Conservation (phyloP, 148 eudicot genomes). For the Silene latifolia region DNA sequence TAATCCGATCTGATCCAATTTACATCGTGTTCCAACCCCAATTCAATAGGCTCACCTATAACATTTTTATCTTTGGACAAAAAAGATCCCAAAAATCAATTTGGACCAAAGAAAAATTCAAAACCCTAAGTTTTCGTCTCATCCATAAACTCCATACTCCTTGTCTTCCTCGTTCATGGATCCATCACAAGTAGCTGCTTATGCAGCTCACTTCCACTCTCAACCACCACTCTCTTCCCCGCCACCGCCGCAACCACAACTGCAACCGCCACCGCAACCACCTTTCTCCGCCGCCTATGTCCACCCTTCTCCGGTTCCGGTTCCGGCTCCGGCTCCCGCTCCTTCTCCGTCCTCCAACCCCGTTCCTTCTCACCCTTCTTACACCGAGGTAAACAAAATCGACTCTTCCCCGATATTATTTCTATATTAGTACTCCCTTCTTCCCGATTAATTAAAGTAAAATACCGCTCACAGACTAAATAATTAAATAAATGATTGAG, state of each 20-base stretch:
- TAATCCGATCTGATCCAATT: no score
- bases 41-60: no score
- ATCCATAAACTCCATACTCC: background rate
- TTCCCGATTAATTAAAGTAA: background rate
- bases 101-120: no score
- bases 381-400: background rate
- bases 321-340: background rate
- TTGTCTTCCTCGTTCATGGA: slow-evolving; percentile 14
- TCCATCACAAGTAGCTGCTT: slow-evolving; percentile 8
- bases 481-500: no score
- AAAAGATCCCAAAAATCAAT: no score
- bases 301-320: background rate
- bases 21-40: no score
- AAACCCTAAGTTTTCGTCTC: no score
- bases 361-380: slow-evolving; percentile 14
- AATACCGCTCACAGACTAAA: no score
- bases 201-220: slow-evolving; percentile 9
- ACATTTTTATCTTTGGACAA: no score
- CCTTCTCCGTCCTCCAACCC: slow-evolving; percentile 9
- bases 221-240: background rate
- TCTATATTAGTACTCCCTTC: no score
- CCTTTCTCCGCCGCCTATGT: background rate
- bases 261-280: background rate
- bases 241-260: background rate
- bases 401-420: no score